A percentile compares a stretch with the other conserved stretches of the same genome.
Conservation (phyloP, 179 eudicot genomes). For the Sideroxylon spinosum region DNA sequence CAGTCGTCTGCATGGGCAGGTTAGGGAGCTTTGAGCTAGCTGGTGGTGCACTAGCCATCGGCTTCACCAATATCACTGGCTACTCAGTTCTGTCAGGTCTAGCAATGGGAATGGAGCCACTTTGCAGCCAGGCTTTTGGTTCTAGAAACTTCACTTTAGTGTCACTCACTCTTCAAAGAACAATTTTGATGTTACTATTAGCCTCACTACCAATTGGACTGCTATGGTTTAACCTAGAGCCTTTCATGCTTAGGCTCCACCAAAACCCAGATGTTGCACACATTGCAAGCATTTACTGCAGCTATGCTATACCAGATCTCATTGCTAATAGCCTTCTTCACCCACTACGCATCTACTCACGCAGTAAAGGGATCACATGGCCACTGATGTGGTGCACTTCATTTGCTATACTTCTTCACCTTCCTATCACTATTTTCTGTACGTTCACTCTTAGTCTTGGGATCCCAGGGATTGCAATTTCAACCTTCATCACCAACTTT, state of each 20-base stretch:
- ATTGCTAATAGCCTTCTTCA: conserved; percentile 73
- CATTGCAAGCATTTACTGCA: conserved; percentile 67
- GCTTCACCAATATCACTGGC: conserved; percentile 87
- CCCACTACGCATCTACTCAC: conserved; percentile 75
- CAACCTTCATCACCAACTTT: conserved; percentile 55
- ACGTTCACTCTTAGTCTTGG: conserved; percentile 60
- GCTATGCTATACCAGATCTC: conserved; percentile 74
- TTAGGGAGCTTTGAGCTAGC: conserved; percentile 84
- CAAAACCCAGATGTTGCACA: conserved; percentile 61
- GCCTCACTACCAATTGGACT: conserved; percentile 66
- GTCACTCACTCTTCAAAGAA: conserved; percentile 51
- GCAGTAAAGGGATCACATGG: conserved; percentile 73
- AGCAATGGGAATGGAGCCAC: conserved; percentile 91
- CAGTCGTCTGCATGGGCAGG: conserved; percentile 80
- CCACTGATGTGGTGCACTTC: conserved; percentile 74
- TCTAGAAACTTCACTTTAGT: conserved; percentile 50
- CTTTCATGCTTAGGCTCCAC: conserved; percentile 58
- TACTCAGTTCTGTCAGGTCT: conserved; percentile 83
- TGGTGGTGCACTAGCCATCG: conserved; percentile 90
- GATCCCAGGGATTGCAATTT: conserved; percentile 60
- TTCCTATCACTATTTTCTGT: conserved; percentile 56
- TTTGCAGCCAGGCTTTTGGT: conserved; percentile 90
- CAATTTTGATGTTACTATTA: conserved; percentile 50
- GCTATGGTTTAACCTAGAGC: conserved; percentile 73
- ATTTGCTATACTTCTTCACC: conserved; percentile 50